Evolutionary conservation across 768 basidiomycete species (phyloP), one percentile per base, ranked within the genome.

Genomic region (Brasilioporus rufonigricans): DNA sequence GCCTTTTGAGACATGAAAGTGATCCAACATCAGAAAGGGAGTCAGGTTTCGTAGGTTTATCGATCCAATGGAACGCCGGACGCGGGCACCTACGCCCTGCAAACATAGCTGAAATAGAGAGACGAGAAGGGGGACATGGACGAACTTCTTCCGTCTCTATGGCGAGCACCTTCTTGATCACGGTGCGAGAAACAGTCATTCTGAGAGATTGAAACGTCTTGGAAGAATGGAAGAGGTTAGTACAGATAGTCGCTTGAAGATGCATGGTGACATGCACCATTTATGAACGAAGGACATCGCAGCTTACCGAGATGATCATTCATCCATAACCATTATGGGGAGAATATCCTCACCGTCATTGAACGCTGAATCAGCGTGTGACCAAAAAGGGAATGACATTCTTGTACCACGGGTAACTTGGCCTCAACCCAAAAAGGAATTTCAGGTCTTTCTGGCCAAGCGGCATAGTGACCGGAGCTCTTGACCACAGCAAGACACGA

Each of bases 1-100:
- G 45, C 89, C 89, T 64, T 82, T 70, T 1, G 74, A 71, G 52
- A 89, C 79, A 62, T 85, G 82, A 65, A 92, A 92, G 65, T 94
- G 87, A 66, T 92, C 89, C 12, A 91, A 74, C 89, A 98, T 86
- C 50, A 98, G 77, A 78, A 98, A 98, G 1, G 95, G 95, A 0
- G 88, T 87, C 38, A 97, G 73, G 67, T 94, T 97, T 47, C 85
- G 78, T 35, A 98, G 76, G 43, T 69, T 75, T 71, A 75, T 74
- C 4, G 85, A 80, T 8, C 96, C 96, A 58, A 98, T 97, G 39
- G 87, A 90, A 46, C 96, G 78, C 54, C 93, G 80, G 21, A 98
- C 96, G 48, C 79, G 75, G 18, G 89, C 94, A 7, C 92, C 92
- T 3, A 74, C 87, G 10, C 94, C 92, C 87, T 89, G 16, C 11